Percentiles rank a stretch among this genome's conserved stretches.
phyloP scores from a whole-genome alignment of 176 grass and related monocot genomes.

The Eleusine coracana region DNA sequence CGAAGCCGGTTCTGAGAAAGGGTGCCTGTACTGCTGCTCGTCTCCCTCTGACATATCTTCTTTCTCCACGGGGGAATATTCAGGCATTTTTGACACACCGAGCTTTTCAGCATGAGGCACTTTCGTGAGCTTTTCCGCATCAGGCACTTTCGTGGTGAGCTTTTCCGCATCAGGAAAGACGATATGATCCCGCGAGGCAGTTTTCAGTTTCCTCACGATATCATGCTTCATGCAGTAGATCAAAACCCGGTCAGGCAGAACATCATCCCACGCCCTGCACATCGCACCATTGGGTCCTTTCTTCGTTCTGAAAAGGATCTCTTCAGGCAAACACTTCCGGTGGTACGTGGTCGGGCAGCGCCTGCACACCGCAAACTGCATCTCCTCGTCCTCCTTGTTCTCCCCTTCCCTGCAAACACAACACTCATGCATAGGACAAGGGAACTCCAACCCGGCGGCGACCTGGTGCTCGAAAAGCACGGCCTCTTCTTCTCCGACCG shows the following conservation, averaged over 20 bases:
- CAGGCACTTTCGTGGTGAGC: no score
- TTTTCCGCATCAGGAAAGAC: constrained; percentile 55
- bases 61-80: not conserved
- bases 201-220: constrained; percentile 42
- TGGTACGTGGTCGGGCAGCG: constrained; percentile 83
- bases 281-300: not conserved
- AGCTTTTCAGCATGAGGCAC: constrained; percentile 26
- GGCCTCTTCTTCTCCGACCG: constrained; percentile 15
- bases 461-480: constrained; percentile 36
- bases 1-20: no score
- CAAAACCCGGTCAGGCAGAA: constrained; percentile 61
- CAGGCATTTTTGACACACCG: not conserved
- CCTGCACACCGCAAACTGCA: constrained; percentile 82
- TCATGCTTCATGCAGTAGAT: constrained; percentile 85
- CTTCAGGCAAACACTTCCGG: constrained; percentile 68
- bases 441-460: constrained; percentile 46
- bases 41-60: not conserved
- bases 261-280: constrained; percentile 65
- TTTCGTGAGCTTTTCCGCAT: no score
- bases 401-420: constrained; percentile 55
- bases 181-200: constrained; percentile 63
- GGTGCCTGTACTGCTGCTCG: no score
- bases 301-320: not conserved
- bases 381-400: constrained; percentile 36
- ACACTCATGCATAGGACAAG: constrained; percentile 77